Evolutionary conservation across 192 early-diverging fungal species (phyloP).

Genomic region (Coemansia sp.): DNA sequence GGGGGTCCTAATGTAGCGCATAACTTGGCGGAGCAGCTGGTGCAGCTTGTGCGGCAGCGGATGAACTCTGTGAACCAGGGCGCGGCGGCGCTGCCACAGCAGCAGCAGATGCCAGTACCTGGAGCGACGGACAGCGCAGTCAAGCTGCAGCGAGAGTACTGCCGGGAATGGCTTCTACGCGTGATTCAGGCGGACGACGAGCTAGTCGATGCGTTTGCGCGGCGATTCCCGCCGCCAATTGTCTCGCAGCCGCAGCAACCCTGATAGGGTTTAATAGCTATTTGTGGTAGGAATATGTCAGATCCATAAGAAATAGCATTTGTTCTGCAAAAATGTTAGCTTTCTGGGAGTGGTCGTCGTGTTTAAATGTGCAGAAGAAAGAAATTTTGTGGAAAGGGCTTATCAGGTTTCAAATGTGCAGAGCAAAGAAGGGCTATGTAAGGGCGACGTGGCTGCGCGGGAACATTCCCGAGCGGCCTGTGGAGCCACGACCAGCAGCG

Average conservation of each 20-base stretch:
- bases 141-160: constrained; percentile 48
- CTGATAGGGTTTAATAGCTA: neutral
- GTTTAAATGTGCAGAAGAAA: neutral
- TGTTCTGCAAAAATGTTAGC: too few species aligned
- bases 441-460: constrained; percentile 52
- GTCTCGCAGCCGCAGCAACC: constrained; percentile 18
- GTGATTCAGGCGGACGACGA: constrained; percentile 53
- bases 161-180: constrained; percentile 50
- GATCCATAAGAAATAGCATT: too few species aligned
- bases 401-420: constrained; percentile 7
- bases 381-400: neutral
- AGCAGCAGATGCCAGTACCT: constrained; percentile 2
- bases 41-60: constrained; percentile 51
- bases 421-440: neutral
- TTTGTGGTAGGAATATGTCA: neutral
- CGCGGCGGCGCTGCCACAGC: neutral
- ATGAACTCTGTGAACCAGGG: constrained; percentile 34
- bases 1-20: constrained; percentile 32
- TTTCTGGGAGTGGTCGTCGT: neutral
- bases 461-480: constrained; percentile 53
- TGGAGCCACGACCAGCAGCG: constrained; percentile 37
- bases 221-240: constrained; percentile 51
- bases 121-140: constrained; percentile 8
- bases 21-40: constrained; percentile 52
- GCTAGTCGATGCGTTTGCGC: constrained; percentile 54